A percentile compares a stretch with the other conserved stretches of the same genome.
phyloP scores from a whole-genome alignment of 495 filamentous ascomycete species.

The Trichoderma orchidacearum region DNA sequence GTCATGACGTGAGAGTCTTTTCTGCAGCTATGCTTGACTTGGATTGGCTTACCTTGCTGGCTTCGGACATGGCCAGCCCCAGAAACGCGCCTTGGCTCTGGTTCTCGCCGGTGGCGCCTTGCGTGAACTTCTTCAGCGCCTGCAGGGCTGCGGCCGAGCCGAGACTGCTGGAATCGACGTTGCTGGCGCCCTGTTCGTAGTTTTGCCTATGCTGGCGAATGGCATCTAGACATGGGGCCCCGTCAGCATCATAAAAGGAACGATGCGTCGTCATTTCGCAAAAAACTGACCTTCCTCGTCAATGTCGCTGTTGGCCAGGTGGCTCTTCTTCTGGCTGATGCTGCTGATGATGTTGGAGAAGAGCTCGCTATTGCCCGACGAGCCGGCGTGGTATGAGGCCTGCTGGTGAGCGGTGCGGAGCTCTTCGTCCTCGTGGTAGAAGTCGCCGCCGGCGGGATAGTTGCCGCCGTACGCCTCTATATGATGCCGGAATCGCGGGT shows the following conservation, averaged over 20 bases:
- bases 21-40: neutral
- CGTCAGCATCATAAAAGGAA: too few relatives aligned
- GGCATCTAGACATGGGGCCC: slow-evolving; percentile 17
- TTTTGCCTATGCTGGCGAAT: slow-evolving; percentile 39
- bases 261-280: neutral
- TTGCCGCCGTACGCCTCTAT: neutral
- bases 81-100: slow-evolving; percentile 30
- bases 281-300: slow-evolving; percentile 39
- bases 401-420: slow-evolving; percentile 35
- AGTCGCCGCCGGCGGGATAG: slow-evolving; percentile 18
- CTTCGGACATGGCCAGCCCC: slow-evolving; percentile 39
- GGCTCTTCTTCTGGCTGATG: slow-evolving; percentile 33
- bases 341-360: slow-evolving; percentile 37
- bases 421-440: slow-evolving; percentile 28
- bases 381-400: slow-evolving; percentile 34
- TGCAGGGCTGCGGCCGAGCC: slow-evolving; percentile 54
- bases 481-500: neutral
- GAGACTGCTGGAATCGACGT: slow-evolving; percentile 27
- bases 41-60: slow-evolving; percentile 29
- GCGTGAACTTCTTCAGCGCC: slow-evolving; percentile 49
- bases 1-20: too few relatives aligned
- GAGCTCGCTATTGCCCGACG: slow-evolving; percentile 30
- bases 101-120: slow-evolving; percentile 19
- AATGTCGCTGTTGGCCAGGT: slow-evolving; percentile 36
- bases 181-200: slow-evolving; percentile 25